A percentile compares a stretch with the other conserved stretches of the same genome.
phyloP scores from a whole-genome alignment of 2,329 filamentous ascomycete species.

The Sphaerostilbella broomeana region DNA sequence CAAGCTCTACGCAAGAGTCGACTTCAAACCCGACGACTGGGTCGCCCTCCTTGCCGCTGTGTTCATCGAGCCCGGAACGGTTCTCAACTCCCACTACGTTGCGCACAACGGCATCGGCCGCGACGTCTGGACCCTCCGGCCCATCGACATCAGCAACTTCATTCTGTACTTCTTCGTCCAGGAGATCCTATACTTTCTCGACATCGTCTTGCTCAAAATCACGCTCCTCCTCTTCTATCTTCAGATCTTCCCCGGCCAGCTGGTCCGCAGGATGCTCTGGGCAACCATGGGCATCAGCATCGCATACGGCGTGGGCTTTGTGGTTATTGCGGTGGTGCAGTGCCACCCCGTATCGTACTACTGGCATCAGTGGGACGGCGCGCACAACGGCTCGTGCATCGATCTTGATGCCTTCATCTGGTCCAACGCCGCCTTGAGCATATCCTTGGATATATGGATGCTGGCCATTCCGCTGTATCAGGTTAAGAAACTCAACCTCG shows the following conservation, averaged over 20 bases:
- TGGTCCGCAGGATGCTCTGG: constrained; percentile 35
- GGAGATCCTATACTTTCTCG: constrained; percentile 40
- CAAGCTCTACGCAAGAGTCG: constrained; percentile 27
- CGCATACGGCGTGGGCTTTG: constrained; percentile 35
- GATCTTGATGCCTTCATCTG: constrained; percentile 44
- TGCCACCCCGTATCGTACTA: constrained; percentile 45
- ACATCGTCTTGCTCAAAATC: constrained; percentile 42
- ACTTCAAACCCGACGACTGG: constrained; percentile 34
- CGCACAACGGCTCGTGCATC: constrained; percentile 41
- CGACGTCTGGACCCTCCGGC: constrained; percentile 44
- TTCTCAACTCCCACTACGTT: constrained; percentile 25
- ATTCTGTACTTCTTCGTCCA: constrained; percentile 37
- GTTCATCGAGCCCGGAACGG: constrained; percentile 21
- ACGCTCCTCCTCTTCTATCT: constrained; percentile 50
- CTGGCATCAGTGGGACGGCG: constrained; percentile 48
- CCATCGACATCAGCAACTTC: constrained; percentile 37
- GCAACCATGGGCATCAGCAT: constrained; percentile 34
- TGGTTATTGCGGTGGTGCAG: constrained; percentile 41
- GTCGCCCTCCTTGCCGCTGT: constrained; percentile 22
- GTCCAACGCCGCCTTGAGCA: constrained; percentile 47
- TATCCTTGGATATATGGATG: constrained; percentile 46
- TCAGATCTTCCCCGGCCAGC: constrained; percentile 41
- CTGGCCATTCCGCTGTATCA: constrained; percentile 44
- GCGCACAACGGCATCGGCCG: constrained; percentile 38
- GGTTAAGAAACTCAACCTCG: constrained; percentile 35